Evolutionary conservation across 768 basidiomycete genomes (phyloP), one percentile per base, ranked within the genome.

Genomic region (Leccinum longicurvipes): DNA sequence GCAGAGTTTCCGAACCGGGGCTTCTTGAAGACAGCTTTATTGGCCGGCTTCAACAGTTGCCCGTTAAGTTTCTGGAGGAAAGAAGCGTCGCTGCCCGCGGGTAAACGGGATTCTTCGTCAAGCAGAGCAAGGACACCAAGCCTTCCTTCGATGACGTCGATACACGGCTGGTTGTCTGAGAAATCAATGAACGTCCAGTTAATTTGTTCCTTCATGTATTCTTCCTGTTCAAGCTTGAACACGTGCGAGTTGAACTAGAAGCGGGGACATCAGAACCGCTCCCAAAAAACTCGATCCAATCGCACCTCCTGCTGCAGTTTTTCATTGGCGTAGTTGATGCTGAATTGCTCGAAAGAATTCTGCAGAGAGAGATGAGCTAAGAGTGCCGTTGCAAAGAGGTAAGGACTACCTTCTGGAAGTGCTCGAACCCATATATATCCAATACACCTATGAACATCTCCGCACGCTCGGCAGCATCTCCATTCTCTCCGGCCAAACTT

Each of bases 121-220:
- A 99, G 80, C 21, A 99, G 80, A 6, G 95, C 86, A 54, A 99
- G 80, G 32, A 99, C 91, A 57, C 97, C 97, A 55, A 99, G 84
- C 71, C 87, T 98, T 60, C 96, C 92, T 76, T 98, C 97, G 65
- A 99, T 98, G 59, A 97, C 87, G 69, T 99, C 91, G 73, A 99
- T 99, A 72, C 96, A 98, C 42, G 93, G 93, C 67, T 98, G 97
- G 67, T 99, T 99, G 73, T 99, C 97, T 10, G 92, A 92, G 72
- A 97, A 99, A 66, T 98, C 96, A 71, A 99, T 99, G 74, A 98
- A 98, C 9, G 91, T 98, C 97, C 97, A 99, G 70, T 97, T 93
- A 70, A 99, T 99, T 73, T 97, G 81, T 70, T 99, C 97, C 61
- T 96, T 92, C 50, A 98, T 85, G 67, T 99, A 99, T 74, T 99